Evolutionary conservation across 2,329 filamentous ascomycete species (phyloP).

Genomic region (Neurospora sp.): DNA sequence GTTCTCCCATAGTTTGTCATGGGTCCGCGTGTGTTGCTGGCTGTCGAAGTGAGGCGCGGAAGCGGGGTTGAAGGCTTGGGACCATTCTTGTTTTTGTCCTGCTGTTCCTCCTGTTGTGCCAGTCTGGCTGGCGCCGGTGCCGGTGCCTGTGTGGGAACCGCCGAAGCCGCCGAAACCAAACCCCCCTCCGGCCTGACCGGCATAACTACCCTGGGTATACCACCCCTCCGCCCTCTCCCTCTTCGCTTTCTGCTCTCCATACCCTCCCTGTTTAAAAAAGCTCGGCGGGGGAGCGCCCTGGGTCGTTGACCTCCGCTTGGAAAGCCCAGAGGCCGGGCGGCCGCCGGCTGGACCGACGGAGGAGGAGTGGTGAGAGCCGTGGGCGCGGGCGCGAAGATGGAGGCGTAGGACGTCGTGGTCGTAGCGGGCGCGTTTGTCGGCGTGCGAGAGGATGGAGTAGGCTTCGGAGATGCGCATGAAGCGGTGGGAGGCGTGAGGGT

Average conservation of each 20-base stretch:
- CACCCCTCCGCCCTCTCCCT: conserved; percentile 31
- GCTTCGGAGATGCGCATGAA: conserved; percentile 82
- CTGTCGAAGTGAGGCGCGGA: conserved; percentile 69
- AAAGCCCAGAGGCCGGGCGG: conserved; percentile 72
- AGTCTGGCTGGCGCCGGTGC: neutral
- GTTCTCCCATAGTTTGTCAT: neutral
- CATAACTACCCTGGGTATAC: conserved; percentile 9
- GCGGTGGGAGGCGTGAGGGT: conserved; percentile 61
- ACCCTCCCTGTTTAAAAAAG: conserved; percentile 77
- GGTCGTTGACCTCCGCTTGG: conserved; percentile 66
- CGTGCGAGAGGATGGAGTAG: conserved; percentile 65
- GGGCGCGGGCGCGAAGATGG: conserved; percentile 20
- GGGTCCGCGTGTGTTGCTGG: conserved; percentile 58
- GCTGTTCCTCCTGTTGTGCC: conserved; percentile 23
- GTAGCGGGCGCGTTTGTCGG: conserved; percentile 68
- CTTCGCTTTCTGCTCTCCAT: conserved; percentile 57
- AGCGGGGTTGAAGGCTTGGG: neutral
- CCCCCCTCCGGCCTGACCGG: conserved; percentile 4
- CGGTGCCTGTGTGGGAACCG: neutral
- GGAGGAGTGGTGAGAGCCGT: conserved; percentile 45
- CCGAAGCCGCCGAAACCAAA: conserved; percentile 5
- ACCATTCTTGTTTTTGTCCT: conserved; percentile 27
- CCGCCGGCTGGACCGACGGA: conserved; percentile 52
- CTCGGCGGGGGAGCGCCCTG: conserved; percentile 71
- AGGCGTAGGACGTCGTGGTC: conserved; percentile 57